Evolutionary conservation across 441 rosid species (phyloP).

Genomic region (Adansonia madagascariensis): DNA sequence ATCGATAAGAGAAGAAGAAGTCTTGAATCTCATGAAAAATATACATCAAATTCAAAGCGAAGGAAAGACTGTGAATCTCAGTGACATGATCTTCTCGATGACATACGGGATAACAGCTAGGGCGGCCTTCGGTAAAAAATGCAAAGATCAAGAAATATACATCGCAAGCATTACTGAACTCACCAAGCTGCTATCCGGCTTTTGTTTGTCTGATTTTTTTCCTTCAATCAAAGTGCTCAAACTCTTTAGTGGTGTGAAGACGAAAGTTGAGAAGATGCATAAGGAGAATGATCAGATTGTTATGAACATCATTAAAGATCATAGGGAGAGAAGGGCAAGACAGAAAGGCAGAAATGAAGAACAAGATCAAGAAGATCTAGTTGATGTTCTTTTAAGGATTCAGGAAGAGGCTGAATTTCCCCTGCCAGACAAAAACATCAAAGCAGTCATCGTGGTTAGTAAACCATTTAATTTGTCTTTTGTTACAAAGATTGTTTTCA

Average conservation of each 20-base stretch:
- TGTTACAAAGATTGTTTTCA: too few relatives aligned
- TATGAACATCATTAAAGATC: conserved; percentile 29
- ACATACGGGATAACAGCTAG: conserved; percentile 15
- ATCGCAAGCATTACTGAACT: conserved; percentile 2
- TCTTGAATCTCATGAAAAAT: neutral
- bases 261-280: conserved; percentile 24
- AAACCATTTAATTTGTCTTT: too few relatives aligned
- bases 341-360: neutral
- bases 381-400: conserved; percentile 37
- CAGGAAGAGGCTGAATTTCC: conserved; percentile 3
- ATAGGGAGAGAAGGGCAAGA: conserved; percentile 2
- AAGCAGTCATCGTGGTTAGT: conserved; percentile 39
- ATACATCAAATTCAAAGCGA: neutral
- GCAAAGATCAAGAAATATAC: conserved; percentile 33
- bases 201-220: conserved; percentile 24
- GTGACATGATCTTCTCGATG: conserved; percentile 1
- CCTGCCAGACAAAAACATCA: conserved; percentile 29
- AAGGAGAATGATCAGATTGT: conserved; percentile 27
- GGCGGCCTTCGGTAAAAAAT: conserved; percentile 23
- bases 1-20: conserved; percentile 17
- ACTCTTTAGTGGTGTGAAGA: conserved; percentile 21
- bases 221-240: conserved; percentile 35
- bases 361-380: conserved; percentile 28
- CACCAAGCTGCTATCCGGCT: neutral
- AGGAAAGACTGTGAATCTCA: conserved; percentile 8